A percentile compares a stretch with the other conserved stretches of the same genome.
Evolutionary conservation across 306 rosid genomes (phyloP).

Genomic region (Clitoria ternatea): DNA sequence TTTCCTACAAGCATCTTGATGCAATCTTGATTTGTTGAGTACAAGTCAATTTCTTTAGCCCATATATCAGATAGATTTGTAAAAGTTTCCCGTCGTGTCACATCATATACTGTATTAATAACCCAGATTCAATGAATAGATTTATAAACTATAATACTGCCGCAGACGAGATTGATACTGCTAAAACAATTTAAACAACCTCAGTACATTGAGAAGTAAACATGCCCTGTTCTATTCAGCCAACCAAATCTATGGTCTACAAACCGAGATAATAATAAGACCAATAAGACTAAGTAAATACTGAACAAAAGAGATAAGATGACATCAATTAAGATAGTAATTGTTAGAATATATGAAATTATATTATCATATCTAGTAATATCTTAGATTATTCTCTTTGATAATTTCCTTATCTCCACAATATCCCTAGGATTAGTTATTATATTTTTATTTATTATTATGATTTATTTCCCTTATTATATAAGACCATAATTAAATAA

Average conservation of each 20-base stretch:
- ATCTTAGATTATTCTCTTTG: too few species aligned
- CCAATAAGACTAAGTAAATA: not conserved
- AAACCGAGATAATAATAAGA: not conserved
- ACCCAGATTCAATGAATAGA: constrained; percentile 7
- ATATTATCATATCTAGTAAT: too few species aligned
- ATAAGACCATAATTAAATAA: too few species aligned
- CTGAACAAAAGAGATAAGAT: not conserved
- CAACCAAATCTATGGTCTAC: constrained; percentile 1
- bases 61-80: constrained; percentile 81
- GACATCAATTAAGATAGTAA: not conserved
- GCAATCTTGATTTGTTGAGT: constrained; percentile 77
- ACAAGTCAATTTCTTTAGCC: constrained; percentile 76
- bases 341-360: too few species aligned
- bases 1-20: constrained; percentile 86
- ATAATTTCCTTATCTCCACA: too few species aligned
- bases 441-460: too few species aligned
- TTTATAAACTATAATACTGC: constrained; percentile 2
- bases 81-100: constrained; percentile 62
- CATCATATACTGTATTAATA: constrained; percentile 61
- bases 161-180: not conserved
- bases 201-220: not conserved
- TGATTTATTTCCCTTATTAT: too few species aligned
- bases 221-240: not conserved
- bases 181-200: not conserved
- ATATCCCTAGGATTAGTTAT: too few species aligned